Conservation (phyloP, 805 yeast genomes). For the Starmera caribaea region DNA sequence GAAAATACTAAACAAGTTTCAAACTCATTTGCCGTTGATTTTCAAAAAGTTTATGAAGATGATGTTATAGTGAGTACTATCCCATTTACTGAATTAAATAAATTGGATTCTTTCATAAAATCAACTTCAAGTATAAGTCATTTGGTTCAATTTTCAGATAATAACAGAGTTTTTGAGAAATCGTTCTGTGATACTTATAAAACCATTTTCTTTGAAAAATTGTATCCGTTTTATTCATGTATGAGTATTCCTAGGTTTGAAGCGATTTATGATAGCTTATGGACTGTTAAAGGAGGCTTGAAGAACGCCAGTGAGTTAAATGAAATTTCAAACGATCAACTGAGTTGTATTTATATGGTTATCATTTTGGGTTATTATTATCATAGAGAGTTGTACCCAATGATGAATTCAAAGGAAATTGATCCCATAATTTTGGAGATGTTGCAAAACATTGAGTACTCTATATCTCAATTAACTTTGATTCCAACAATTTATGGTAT, state of each 20-base stretch:
- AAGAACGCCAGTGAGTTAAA: not conserved
- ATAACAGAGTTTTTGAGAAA: not conserved
- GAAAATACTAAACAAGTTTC: not conserved
- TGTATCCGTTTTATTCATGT: not conserved
- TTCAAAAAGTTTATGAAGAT: not conserved
- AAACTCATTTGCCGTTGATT: not conserved
- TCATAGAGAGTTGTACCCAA: not conserved
- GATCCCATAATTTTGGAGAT: not conserved
- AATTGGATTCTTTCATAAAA: not conserved
- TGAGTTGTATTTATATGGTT: not conserved
- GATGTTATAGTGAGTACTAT: not conserved
- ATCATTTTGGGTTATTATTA: not conserved
- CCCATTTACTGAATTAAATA: not conserved
- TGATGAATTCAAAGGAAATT: not conserved
- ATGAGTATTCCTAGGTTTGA: not conserved
- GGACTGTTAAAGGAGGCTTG: not conserved
- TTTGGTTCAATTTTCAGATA: not conserved
- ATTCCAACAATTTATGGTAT: not conserved
- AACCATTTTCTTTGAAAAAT: not conserved
- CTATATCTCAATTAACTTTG: not conserved
- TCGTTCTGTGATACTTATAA: not conserved
- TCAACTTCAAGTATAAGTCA: not conserved
- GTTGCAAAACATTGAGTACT: not conserved
- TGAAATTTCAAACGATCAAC: not conserved
- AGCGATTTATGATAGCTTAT: not conserved